A percentile compares a stretch with the other conserved stretches of the same genome.
These are phyloP conservation scores for Kalmusia sp. DNA, from an alignment of 2,329 filamentous ascomycete genomes.

Conservation along the genomic window DNA sequence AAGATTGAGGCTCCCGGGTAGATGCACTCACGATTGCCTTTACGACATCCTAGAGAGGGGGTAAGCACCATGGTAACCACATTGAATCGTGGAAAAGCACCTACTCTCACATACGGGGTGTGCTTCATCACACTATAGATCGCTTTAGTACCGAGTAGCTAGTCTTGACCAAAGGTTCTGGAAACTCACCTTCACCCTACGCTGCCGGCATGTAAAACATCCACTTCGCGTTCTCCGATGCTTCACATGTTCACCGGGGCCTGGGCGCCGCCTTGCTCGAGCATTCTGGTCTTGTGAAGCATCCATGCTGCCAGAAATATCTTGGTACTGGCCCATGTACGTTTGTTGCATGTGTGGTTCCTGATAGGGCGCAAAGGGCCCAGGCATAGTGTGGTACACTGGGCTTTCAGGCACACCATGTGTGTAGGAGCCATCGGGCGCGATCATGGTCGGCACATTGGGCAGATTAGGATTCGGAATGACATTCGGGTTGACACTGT, in stretches of 20 bases:
- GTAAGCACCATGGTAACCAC: conserved; percentile 19
- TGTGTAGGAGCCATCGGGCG: conserved; percentile 35
- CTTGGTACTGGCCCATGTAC: conserved; percentile 47
- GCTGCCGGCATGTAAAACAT: conserved; percentile 88
- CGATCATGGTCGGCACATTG: conserved; percentile 37
- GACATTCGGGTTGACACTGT: conserved; percentile 40
- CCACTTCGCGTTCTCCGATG: conserved; percentile 92
- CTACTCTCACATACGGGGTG: conserved; percentile 82
- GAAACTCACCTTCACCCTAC: conserved; percentile 74
- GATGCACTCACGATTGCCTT: conserved; percentile 87
- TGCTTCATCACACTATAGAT: conserved; percentile 81
- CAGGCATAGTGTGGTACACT: conserved; percentile 37
- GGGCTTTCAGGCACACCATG: conserved; percentile 39
- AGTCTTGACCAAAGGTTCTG: not conserved
- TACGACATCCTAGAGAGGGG: conserved; percentile 73
- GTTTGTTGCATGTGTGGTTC: conserved; percentile 39
- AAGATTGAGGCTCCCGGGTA: conserved; percentile 77
- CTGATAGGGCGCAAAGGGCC: conserved; percentile 39
- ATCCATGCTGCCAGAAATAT: conserved; percentile 33
- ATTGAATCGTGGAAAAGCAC: conserved; percentile 34
- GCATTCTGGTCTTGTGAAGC: conserved; percentile 34
- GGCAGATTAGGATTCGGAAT: conserved; percentile 29
- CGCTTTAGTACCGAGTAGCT: conserved; percentile 20
- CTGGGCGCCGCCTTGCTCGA: conserved; percentile 38
- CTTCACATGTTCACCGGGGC: conserved; percentile 75